These are phyloP conservation scores for Prunus mira DNA, from an alignment of 306 rosid species.

Conservation along the genomic window DNA sequence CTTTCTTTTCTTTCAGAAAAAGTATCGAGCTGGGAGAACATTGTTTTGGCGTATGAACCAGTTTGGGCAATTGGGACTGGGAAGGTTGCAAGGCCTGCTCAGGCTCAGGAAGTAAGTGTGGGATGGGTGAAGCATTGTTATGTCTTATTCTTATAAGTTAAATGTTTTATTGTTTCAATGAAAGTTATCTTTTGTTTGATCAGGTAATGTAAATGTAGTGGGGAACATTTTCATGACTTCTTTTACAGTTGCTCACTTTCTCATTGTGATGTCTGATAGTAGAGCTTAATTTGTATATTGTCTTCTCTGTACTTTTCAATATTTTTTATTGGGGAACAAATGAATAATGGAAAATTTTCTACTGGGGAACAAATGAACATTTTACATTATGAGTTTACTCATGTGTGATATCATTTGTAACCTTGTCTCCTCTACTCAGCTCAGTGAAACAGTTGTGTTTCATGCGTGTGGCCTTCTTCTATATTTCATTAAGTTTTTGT, in stretches of 20 bases:
- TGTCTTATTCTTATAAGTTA: background rate
- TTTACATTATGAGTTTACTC: background rate
- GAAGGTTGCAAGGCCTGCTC: constrained; percentile 66
- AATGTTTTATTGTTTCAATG: background rate
- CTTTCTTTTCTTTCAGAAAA: constrained; percentile 28
- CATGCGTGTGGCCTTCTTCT: background rate
- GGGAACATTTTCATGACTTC: background rate
- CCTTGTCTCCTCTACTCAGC: background rate
- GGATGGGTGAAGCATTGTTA: background rate
- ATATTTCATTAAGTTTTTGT: no score
- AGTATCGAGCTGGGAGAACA: constrained; percentile 33
- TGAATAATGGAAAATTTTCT: background rate
- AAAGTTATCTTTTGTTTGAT: background rate
- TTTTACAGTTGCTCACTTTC: background rate
- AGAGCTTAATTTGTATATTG: background rate
- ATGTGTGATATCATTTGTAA: background rate
- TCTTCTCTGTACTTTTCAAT: background rate
- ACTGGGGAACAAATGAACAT: background rate
- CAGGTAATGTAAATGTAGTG: background rate
- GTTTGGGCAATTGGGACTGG: constrained; percentile 64
- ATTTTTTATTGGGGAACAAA: background rate
- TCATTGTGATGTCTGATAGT: background rate
- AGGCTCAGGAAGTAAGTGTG: constrained; percentile 76
- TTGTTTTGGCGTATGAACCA: constrained; percentile 42
- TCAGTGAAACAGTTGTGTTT: background rate